These are phyloP conservation scores for Cystofilobasidium ferigula DNA, from an alignment of 768 basidiomycete species.

Conservation along the genomic window DNA sequence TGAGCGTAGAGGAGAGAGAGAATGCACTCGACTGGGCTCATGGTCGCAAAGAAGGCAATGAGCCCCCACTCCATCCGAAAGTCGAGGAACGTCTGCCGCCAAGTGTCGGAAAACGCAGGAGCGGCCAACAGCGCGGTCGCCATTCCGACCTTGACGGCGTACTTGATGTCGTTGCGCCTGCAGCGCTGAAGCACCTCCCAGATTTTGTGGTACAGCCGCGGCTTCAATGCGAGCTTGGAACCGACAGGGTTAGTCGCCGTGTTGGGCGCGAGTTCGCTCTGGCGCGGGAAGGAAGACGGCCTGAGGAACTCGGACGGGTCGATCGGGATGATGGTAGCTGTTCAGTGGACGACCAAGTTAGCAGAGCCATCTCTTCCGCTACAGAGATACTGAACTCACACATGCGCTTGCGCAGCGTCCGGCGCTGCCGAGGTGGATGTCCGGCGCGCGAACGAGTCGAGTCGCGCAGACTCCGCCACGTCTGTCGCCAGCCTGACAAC, in stretches of 20 bases:
- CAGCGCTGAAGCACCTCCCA: constrained; percentile 62
- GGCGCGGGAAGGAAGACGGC: constrained; percentile 61
- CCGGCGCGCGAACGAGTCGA: background rate
- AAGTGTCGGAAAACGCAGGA: constrained; percentile 75
- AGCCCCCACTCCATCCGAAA: constrained; percentile 93
- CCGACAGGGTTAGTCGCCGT: constrained; percentile 68
- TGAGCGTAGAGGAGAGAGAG: background rate
- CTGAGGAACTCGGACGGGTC: constrained; percentile 38
- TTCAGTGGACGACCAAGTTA: background rate
- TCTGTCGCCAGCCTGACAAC: background rate
- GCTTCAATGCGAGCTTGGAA: constrained; percentile 50
- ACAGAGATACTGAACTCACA: constrained; percentile 28
- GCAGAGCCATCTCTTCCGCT: background rate
- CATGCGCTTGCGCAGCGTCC: constrained; percentile 34
- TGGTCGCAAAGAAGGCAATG: constrained; percentile 47
- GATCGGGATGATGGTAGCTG: constrained; percentile 38
- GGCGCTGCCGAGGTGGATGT: background rate
- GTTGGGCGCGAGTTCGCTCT: constrained; percentile 69
- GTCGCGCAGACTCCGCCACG: background rate
- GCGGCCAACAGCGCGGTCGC: constrained; percentile 69
- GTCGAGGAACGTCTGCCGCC: constrained; percentile 63
- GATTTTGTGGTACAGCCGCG: constrained; percentile 54
- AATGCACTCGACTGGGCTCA: constrained; percentile 15
- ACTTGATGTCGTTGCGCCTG: constrained; percentile 65
- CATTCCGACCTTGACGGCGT: constrained; percentile 38